These are phyloP conservation scores for Castanea sativa DNA, from an alignment of 306 rosid species.

Conservation along the genomic window DNA sequence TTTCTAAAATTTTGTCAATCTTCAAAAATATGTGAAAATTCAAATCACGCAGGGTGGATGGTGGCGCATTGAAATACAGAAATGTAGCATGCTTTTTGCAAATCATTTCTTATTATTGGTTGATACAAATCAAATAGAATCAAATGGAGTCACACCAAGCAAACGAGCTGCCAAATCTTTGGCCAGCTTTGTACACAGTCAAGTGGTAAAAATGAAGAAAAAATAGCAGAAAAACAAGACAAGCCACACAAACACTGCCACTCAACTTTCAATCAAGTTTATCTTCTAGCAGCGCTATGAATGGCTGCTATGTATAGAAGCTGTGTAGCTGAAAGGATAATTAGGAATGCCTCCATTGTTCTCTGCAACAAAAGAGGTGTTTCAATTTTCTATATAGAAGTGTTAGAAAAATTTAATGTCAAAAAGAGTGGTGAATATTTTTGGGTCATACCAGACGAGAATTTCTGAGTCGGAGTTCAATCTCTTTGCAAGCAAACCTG, in stretches of 20 bases:
- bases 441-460: conserved; percentile 66
- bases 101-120: conserved; percentile 17
- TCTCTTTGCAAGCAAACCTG: conserved; percentile 96
- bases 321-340: conserved; percentile 88
- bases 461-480: conserved; percentile 63
- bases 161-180: conserved; percentile 29
- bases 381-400: conserved; percentile 1
- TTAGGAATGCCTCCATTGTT: conserved; percentile 93
- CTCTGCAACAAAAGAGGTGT: conserved; percentile 41
- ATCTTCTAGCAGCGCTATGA: conserved; percentile 48
- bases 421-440: background rate
- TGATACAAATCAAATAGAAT: conserved; percentile 33
- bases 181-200: conserved; percentile 17
- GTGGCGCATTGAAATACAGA: background rate
- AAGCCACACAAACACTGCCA: conserved; percentile 7
- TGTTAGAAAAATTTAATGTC: background rate
- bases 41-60: background rate
- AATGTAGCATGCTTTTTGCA: background rate
- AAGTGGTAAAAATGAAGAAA: background rate
- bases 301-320: conserved; percentile 74
- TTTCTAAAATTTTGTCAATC: too few species aligned
- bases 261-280: background rate
- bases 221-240: background rate
- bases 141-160: conserved; percentile 18
- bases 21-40: background rate